These are phyloP conservation scores for Cladorrhinum samala DNA, from an alignment of 495 filamentous ascomycete genomes.

Conservation along the genomic window DNA sequence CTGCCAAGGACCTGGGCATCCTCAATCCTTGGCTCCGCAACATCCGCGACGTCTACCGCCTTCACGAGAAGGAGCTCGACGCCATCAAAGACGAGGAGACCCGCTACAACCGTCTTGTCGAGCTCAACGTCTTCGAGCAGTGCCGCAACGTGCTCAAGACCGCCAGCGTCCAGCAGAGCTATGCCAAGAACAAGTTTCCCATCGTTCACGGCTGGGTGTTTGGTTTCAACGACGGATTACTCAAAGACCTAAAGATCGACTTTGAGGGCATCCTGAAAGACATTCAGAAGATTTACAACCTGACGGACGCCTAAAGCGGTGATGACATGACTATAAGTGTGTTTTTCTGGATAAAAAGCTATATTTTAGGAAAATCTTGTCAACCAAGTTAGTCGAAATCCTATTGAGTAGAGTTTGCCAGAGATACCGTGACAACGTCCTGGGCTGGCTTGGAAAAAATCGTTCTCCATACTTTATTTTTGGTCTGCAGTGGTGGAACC, in stretches of 20 bases:
- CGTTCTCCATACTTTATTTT: no score
- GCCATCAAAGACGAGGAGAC: conserved; percentile 38
- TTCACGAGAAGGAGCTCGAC: conserved; percentile 52
- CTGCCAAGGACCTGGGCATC: conserved; percentile 49
- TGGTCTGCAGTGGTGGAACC: no score
- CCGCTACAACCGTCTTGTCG: conserved; percentile 51
- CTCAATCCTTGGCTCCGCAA: conserved; percentile 58
- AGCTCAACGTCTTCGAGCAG: conserved; percentile 56
- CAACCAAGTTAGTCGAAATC: no score
- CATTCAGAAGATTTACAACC: conserved; percentile 53
- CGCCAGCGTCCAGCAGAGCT: conserved; percentile 48
- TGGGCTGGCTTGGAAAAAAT: no score
- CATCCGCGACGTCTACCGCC: conserved; percentile 53
- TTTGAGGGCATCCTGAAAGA: conserved; percentile 37
- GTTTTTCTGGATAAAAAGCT: not conserved
- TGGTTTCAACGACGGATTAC: conserved; percentile 44
- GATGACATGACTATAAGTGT: not conserved
- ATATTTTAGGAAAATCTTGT: conserved; percentile 2
- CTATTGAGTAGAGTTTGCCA: no score
- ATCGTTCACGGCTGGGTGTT: conserved; percentile 55
- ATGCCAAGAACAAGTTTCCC: conserved; percentile 45
- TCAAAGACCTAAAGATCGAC: conserved; percentile 50
- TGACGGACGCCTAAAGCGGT: conserved; percentile 26
- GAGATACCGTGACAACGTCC: no score
- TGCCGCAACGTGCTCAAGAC: conserved; percentile 55